These are phyloP conservation scores for Alternaria dauci DNA, from an alignment of 2,329 filamentous ascomycete genomes.

Conservation along the genomic window DNA sequence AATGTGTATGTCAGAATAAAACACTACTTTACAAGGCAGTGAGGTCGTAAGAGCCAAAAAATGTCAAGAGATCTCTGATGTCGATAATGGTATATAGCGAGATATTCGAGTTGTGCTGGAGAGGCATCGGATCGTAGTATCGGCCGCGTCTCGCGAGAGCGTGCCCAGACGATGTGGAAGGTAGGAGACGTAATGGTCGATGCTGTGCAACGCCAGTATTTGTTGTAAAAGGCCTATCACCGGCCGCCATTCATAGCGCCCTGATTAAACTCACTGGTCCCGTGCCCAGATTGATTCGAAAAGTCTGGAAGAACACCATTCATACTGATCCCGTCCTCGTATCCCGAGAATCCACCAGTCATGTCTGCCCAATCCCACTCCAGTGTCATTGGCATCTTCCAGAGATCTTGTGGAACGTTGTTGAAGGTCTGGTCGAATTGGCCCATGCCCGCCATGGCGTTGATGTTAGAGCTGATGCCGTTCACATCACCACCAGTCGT, in stretches of 20 bases:
- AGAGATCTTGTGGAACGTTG: slow-evolving; percentile 84
- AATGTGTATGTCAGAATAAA: neutral
- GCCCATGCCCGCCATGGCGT: slow-evolving; percentile 44
- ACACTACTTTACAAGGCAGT: neutral
- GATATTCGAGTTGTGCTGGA: neutral
- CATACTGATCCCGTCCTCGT: slow-evolving; percentile 51
- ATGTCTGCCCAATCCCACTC: slow-evolving; percentile 82
- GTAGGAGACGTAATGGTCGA: neutral
- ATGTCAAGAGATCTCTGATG: neutral
- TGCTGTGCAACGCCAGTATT: slow-evolving; percentile 1
- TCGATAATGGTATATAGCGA: neutral
- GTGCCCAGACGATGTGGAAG: neutral
- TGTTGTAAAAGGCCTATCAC: slow-evolving; percentile 5
- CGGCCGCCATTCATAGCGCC: slow-evolving; percentile 43
- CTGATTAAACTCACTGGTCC: slow-evolving; percentile 48
- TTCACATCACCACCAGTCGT: slow-evolving; percentile 33
- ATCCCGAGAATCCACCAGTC: slow-evolving; percentile 47
- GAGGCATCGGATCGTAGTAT: neutral
- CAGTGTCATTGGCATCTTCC: slow-evolving; percentile 94
- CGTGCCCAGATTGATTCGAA: slow-evolving; percentile 33
- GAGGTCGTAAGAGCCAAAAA: neutral
- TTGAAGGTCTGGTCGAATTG: slow-evolving; percentile 80
- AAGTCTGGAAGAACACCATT: slow-evolving; percentile 50
- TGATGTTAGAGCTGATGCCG: slow-evolving; percentile 36
- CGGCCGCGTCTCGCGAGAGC: neutral